Conservation (phyloP, 1,284 basidiomycete species). For the Ganoderma leucocontextum region DNA sequence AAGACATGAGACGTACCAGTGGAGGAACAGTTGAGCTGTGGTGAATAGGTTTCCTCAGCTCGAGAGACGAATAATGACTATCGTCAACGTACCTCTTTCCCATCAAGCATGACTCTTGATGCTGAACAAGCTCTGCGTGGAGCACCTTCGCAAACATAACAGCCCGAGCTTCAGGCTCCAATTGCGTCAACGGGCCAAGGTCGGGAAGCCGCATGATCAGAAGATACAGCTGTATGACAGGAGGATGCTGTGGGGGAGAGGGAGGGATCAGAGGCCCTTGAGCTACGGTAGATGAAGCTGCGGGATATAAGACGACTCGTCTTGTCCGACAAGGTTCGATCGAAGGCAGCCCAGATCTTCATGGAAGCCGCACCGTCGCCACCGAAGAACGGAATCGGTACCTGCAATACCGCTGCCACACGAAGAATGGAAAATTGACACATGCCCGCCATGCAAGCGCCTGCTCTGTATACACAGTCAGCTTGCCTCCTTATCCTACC, state of each 20-base stretch:
- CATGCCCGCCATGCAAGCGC: not conserved
- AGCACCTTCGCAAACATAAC: not conserved
- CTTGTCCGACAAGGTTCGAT: not conserved
- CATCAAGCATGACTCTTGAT: not conserved
- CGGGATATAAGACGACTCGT: not conserved
- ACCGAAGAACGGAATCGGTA: not conserved
- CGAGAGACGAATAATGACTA: not conserved
- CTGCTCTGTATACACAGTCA: not conserved
- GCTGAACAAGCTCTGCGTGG: not conserved
- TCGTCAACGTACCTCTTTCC: not conserved
- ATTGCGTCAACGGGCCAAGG: not conserved
- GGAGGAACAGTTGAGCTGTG: not conserved
- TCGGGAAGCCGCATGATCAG: not conserved
- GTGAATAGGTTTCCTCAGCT: not conserved
- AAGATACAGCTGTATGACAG: not conserved
- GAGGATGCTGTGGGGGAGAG: not conserved
- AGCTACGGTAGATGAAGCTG: not conserved
- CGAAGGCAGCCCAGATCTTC: not conserved
- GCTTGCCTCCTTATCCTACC: not conserved
- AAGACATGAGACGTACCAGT: not conserved
- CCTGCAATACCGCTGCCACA: not conserved
- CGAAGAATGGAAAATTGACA: slow-evolving; percentile 4
- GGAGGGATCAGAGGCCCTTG: not conserved
- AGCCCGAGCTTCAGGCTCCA: not conserved
- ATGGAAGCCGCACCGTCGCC: not conserved